Percentiles rank a stretch among this genome's conserved stretches.
Evolutionary conservation across 2,329 filamentous ascomycete genomes (phyloP).

Genomic region (Emydomyces testavorans): DNA sequence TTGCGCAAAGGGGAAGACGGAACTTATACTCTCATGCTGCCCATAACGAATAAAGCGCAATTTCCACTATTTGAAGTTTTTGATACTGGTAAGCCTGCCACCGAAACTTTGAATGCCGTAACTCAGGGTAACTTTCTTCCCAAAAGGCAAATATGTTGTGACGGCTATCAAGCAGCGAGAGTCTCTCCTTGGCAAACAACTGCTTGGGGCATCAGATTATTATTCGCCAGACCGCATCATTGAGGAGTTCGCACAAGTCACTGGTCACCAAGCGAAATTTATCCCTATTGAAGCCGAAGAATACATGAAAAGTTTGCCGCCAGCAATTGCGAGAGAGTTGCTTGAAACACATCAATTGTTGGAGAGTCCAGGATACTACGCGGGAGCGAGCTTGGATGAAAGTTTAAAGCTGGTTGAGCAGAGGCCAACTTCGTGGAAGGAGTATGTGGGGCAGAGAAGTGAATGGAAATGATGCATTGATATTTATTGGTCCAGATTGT

Average conservation of each 20-base stretch:
- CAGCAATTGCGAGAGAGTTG: constrained; percentile 35
- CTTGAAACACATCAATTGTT: constrained; percentile 45
- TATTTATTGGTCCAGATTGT: no score
- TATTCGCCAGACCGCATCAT: constrained; percentile 34
- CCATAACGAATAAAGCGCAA: constrained; percentile 21
- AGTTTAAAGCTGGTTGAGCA: constrained; percentile 21
- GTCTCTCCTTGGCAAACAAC: constrained; percentile 33
- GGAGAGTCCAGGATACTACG: constrained; percentile 44
- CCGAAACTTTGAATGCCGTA: background rate
- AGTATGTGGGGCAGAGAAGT: constrained; percentile 18
- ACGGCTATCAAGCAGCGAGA: constrained; percentile 32
- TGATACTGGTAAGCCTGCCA: constrained; percentile 36
- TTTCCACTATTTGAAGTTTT: constrained; percentile 38
- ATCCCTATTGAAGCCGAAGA: constrained; percentile 20
- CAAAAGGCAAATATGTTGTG: constrained; percentile 22
- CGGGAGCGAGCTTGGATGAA: constrained; percentile 28
- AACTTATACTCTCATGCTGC: constrained; percentile 22
- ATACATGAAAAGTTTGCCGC: constrained; percentile 22
- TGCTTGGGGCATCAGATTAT: constrained; percentile 36
- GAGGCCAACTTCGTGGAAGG: constrained; percentile 22
- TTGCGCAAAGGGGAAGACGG: constrained; percentile 23
- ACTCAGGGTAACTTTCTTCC: constrained; percentile 13
- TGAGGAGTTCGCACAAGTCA: constrained; percentile 30
- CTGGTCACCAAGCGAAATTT: constrained; percentile 28
- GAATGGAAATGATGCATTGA: constrained; percentile 8